These are phyloP conservation scores for Hydnum rufescens DNA, from an alignment of 768 basidiomycete genomes.

Conservation along the genomic window DNA sequence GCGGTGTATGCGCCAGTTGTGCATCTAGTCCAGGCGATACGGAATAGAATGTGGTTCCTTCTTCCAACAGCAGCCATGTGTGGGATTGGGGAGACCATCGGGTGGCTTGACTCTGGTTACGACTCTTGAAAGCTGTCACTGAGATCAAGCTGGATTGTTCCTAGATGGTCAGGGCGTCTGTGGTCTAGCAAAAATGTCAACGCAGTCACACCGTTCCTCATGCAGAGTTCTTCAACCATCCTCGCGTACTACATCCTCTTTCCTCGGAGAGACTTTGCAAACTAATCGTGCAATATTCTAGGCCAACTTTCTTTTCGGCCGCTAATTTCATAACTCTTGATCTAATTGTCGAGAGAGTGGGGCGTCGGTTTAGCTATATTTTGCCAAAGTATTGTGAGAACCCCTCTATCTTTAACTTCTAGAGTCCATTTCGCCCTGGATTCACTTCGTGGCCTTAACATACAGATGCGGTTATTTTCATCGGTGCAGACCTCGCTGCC, in stretches of 20 bases:
- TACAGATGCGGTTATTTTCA: constrained; percentile 16
- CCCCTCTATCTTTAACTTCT: constrained; percentile 1
- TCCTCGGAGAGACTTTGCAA: constrained; percentile 10
- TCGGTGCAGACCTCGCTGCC: constrained; percentile 30
- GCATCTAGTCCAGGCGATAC: background rate
- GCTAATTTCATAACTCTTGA: constrained; percentile 42
- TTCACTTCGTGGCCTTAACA: background rate
- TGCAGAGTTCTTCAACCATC: constrained; percentile 34
- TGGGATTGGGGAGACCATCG: constrained; percentile 30
- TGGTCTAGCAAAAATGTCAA: constrained; percentile 12
- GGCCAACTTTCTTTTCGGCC: constrained; percentile 17
- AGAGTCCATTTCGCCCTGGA: background rate
- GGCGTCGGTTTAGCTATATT: constrained; percentile 28
- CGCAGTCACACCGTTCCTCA: constrained; percentile 20
- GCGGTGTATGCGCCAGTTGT: background rate
- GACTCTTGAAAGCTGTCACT: no score
- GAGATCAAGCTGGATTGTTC: no score
- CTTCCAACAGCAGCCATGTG: constrained; percentile 28
- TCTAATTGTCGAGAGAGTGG: constrained; percentile 25
- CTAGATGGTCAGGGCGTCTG: constrained; percentile 33
- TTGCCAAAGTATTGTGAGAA: constrained; percentile 25
- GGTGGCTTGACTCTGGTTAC: no score
- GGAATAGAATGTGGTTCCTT: constrained; percentile 25
- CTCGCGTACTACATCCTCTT: constrained; percentile 25
- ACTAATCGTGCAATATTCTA: background rate